Evolutionary conservation across 257 asterid genomes (phyloP).

Genomic region (Gynochthodes officinalis): DNA sequence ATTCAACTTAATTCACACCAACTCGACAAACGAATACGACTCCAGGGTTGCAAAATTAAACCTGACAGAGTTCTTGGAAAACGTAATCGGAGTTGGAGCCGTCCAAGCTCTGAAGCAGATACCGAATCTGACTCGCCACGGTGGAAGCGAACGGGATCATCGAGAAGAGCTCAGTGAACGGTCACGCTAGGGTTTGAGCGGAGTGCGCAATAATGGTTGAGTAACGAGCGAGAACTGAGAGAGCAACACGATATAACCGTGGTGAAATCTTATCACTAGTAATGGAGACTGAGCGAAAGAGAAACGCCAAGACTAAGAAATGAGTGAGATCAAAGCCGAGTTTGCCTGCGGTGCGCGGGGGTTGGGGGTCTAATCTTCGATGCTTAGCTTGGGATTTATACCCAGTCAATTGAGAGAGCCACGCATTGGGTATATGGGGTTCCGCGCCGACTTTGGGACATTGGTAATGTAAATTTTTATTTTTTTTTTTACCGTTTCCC

Average conservation of each 20-base stretch:
- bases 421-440: no score
- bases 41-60: conserved; percentile 13
- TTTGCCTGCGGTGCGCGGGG: no score
- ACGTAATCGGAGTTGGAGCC: conserved; percentile 78
- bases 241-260: conserved; percentile 2
- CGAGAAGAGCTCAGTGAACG: conserved; percentile 16
- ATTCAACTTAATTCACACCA: not conserved
- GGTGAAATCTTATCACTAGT: not conserved
- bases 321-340: not conserved
- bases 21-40: not conserved
- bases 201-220: no score
- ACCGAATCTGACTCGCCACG: conserved; percentile 61
- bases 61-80: conserved; percentile 72
- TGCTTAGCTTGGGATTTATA: not conserved
- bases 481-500: no score
- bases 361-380: not conserved
- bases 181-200: conserved; percentile 20
- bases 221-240: not conserved
- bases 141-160: conserved; percentile 70
- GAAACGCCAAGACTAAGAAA: not conserved
- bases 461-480: no score
- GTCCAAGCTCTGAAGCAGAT: conserved; percentile 60
- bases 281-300: not conserved
- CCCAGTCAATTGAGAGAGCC: not conserved
- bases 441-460: no score